Conservation (phyloP, 495 filamentous ascomycete species). For the Evernia prunastri region DNA sequence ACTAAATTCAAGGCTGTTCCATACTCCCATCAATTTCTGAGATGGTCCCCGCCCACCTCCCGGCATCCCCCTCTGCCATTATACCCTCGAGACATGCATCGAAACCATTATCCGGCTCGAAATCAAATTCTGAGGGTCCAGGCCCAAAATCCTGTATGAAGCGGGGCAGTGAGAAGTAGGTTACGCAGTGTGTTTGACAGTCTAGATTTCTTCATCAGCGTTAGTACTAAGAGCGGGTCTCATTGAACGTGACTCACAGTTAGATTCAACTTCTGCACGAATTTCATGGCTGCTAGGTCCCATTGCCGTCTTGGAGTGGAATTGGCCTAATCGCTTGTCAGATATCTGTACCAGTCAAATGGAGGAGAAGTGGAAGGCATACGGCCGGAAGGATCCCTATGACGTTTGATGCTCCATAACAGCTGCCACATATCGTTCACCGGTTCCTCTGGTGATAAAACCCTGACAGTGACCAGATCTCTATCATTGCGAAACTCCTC, state of each 20-base stretch:
- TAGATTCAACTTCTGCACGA: neutral
- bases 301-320: neutral
- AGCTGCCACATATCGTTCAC: neutral
- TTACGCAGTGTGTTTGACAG: neutral
- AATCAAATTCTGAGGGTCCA: neutral
- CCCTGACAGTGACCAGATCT: neutral
- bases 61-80: neutral
- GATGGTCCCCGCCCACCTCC: neutral
- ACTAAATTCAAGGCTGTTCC: neutral
- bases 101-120: neutral
- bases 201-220: neutral
- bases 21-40: neutral
- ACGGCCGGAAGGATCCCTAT: neutral
- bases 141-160: neutral
- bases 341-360: too few species aligned
- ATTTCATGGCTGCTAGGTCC: neutral
- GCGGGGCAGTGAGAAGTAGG: neutral
- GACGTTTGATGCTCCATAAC: neutral
- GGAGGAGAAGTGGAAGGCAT: neutral
- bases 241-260: neutral
- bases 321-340: neutral
- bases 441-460: neutral
- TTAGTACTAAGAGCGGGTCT: too few species aligned
- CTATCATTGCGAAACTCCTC: neutral
- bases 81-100: neutral